These are phyloP conservation scores for Achaetomium macrosporum DNA, from an alignment of 2,329 filamentous ascomycete species.

Conservation along the genomic window DNA sequence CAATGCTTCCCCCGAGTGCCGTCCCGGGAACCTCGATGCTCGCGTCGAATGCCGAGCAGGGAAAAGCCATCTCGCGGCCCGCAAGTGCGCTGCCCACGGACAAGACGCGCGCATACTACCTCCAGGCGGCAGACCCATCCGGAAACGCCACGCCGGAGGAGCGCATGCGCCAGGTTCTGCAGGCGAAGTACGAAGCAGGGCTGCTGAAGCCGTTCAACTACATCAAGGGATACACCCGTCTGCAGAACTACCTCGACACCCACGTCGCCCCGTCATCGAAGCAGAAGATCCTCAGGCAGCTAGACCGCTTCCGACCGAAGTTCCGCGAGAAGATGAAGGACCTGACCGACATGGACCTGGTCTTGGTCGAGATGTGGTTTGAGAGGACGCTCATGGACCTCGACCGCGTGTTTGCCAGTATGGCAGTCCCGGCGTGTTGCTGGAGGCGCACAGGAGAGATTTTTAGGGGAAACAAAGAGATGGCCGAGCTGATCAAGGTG, in stretches of 20 bases:
- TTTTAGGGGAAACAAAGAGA: constrained; percentile 95
- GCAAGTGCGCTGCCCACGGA: constrained; percentile 59
- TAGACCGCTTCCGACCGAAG: constrained; percentile 90
- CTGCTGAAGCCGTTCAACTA: constrained; percentile 97
- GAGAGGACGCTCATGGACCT: constrained; percentile 96
- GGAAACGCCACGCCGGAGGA: constrained; percentile 82
- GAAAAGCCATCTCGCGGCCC: constrained; percentile 55
- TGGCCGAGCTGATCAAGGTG: constrained; percentile 93
- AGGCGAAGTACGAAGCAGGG: constrained; percentile 93
- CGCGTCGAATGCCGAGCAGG: constrained; percentile 43
- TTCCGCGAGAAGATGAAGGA: constrained; percentile 92
- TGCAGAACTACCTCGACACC: constrained; percentile 87
- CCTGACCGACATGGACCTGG: constrained; percentile 87
- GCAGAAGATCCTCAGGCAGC: constrained; percentile 83
- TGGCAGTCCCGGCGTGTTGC: constrained; percentile 96
- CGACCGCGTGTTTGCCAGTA: constrained; percentile 95
- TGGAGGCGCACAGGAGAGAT: constrained; percentile 97
- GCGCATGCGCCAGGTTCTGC: constrained; percentile 88
- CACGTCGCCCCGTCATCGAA: constrained; percentile 78
- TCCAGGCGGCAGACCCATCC: constrained; percentile 91
- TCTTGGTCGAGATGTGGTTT: constrained; percentile 99
- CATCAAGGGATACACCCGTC: constrained; percentile 85
- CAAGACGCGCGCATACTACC: constrained; percentile 82
- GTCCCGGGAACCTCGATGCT: constrained; percentile 41
- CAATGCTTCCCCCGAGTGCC: constrained; percentile 31